Evolutionary conservation across 2,329 filamentous ascomycete genomes (phyloP).

Genomic region (Monosporascus sp.): DNA sequence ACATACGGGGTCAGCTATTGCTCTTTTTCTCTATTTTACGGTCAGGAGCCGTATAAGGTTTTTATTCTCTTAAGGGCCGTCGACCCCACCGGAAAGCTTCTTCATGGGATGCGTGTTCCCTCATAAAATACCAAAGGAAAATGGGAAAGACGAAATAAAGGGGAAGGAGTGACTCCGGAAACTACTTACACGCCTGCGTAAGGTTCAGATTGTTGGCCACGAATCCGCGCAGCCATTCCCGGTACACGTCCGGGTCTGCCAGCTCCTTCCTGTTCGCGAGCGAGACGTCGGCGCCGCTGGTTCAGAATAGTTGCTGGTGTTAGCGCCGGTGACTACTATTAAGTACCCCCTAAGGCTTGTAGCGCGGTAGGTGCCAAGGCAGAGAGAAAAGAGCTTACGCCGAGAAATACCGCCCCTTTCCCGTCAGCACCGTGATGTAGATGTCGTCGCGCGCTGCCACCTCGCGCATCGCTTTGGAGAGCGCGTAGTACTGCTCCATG

Average conservation of each 20-base stretch:
- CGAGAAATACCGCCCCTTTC: slow-evolving; percentile 80
- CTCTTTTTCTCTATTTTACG: too few species aligned
- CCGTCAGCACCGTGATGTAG: slow-evolving; percentile 78
- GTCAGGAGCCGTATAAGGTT: too few species aligned
- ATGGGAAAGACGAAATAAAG: too few species aligned
- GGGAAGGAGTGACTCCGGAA: too few species aligned
- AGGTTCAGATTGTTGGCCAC: slow-evolving; percentile 84
- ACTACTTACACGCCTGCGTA: slow-evolving; percentile 60
- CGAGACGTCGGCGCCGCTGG: slow-evolving; percentile 74
- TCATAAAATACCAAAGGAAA: too few species aligned
- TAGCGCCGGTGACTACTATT: background rate
- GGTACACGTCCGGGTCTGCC: slow-evolving; percentile 31
- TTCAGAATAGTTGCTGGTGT: slow-evolving; percentile 1
- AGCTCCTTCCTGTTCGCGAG: slow-evolving; percentile 35
- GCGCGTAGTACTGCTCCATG: slow-evolving; percentile 68
- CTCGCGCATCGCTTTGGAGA: slow-evolving; percentile 69
- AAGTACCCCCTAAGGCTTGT: background rate
- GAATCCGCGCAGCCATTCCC: slow-evolving; percentile 64
- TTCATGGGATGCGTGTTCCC: too few species aligned
- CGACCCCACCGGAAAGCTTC: too few species aligned
- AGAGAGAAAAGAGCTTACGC: slow-evolving; percentile 53
- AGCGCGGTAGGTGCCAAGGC: background rate
- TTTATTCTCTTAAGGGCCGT: too few species aligned
- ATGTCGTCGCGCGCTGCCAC: slow-evolving; percentile 76
- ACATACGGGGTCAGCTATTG: too few species aligned